Evolutionary conservation across 306 rosid species (phyloP).

Genomic region (Malus orientalis): DNA sequence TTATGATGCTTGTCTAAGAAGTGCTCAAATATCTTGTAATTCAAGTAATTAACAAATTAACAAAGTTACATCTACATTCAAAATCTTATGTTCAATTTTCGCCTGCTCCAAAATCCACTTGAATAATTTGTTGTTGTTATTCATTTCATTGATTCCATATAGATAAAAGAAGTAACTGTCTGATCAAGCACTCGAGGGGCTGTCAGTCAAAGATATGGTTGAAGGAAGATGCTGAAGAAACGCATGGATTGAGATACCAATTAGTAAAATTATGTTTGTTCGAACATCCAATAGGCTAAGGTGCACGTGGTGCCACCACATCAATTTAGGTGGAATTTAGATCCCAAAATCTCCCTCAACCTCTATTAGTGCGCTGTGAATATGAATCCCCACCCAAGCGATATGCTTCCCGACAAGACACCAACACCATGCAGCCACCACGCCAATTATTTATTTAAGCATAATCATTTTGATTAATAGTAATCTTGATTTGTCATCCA

Average conservation of each 20-base stretch:
- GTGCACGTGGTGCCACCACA: slow-evolving; percentile 9
- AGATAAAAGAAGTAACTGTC: background rate
- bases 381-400: slow-evolving; percentile 3
- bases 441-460: background rate
- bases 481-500: slow-evolving; percentile 1
- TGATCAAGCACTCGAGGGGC: background rate
- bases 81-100: too few species aligned
- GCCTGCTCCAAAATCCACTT: background rate
- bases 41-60: background rate
- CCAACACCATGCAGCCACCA: background rate
- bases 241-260: background rate
- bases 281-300: background rate
- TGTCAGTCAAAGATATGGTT: slow-evolving; percentile 7
- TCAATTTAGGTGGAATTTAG: slow-evolving; percentile 6
- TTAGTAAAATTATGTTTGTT: background rate
- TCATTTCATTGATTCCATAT: background rate
- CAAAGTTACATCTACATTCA: background rate
- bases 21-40: background rate
- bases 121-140: background rate
- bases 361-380: slow-evolving; percentile 6
- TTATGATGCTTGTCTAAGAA: background rate
- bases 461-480: background rate
- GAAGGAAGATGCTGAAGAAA: slow-evolving; percentile 3
- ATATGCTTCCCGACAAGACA: slow-evolving; percentile 10
- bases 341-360: slow-evolving; percentile 11